Evolutionary conservation across 73 alveolate species (phyloP).

Genomic region (Paraurostyla sp.): DNA sequence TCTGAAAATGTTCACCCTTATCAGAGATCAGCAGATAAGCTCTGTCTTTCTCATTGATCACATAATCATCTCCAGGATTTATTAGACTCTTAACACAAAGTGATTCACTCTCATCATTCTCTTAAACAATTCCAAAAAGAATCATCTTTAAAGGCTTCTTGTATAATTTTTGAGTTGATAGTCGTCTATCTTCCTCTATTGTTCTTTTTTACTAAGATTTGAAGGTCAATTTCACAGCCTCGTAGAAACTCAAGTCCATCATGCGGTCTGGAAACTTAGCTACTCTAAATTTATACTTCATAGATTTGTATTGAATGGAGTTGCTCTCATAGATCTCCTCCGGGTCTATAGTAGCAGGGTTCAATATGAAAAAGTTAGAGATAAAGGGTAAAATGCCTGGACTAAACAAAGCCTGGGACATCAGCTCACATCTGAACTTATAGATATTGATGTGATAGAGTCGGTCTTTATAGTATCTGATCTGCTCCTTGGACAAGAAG

Average conservation of each 20-base stretch:
- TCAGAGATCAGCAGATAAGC: constrained; percentile 8
- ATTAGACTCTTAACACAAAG: background rate
- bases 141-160: constrained; percentile 29
- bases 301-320: background rate
- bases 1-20: background rate
- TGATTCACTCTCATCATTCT: background rate
- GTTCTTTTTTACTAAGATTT: background rate
- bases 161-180: background rate
- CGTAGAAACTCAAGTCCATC: background rate
- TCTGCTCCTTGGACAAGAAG: constrained; percentile 15
- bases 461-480: background rate
- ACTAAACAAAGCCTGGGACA: constrained; percentile 28
- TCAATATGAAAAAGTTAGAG: background rate
- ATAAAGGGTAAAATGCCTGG: constrained; percentile 34
- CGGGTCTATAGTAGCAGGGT: background rate
- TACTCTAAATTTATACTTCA: background rate
- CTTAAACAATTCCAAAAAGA: background rate
- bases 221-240: background rate
- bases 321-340: background rate
- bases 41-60: background rate
- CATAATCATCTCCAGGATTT: constrained; percentile 15
- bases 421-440: background rate
- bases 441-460: background rate
- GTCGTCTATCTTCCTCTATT: background rate
- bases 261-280: background rate